Conservation (phyloP, 202 grass and related monocot genomes). For the Alloteropsis angusta region DNA sequence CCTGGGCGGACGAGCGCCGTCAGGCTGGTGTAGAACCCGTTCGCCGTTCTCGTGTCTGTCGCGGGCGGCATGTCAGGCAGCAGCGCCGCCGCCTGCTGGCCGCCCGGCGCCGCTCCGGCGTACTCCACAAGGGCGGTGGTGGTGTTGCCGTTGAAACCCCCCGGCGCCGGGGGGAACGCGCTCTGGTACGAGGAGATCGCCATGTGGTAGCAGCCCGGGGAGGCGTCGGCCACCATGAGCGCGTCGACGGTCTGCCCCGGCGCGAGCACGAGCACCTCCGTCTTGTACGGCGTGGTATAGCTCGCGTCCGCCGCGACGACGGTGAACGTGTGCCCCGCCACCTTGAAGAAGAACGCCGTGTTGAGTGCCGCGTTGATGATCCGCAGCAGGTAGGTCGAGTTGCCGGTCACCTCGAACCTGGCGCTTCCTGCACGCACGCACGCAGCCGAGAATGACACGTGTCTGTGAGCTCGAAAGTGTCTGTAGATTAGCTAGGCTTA, state of each 20-base stretch:
- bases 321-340: conserved; percentile 47
- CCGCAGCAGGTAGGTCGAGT: conserved; percentile 46
- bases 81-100: not conserved
- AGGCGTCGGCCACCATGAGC: conserved; percentile 39
- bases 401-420: conserved; percentile 31
- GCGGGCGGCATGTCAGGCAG: conserved; percentile 30
- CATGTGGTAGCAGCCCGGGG: conserved; percentile 42
- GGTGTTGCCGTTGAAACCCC: not conserved
- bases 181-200: conserved; percentile 38
- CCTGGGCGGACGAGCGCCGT: conserved; percentile 23
- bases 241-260: conserved; percentile 59
- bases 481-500: not conserved
- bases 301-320: conserved; percentile 59
- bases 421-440: conserved; percentile 13
- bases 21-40: conserved; percentile 36
- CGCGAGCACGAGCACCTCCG: conserved; percentile 46
- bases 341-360: conserved; percentile 63
- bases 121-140: conserved; percentile 39
- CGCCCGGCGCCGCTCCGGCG: not conserved
- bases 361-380: conserved; percentile 76
- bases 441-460: not conserved
- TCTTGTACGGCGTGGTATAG: conserved; percentile 48
- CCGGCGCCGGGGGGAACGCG: not conserved
- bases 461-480: not conserved
- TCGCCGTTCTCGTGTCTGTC: conserved; percentile 17